These are phyloP conservation scores for Agrostemma githago DNA, from an alignment of 148 eudicot species.

Conservation along the genomic window DNA sequence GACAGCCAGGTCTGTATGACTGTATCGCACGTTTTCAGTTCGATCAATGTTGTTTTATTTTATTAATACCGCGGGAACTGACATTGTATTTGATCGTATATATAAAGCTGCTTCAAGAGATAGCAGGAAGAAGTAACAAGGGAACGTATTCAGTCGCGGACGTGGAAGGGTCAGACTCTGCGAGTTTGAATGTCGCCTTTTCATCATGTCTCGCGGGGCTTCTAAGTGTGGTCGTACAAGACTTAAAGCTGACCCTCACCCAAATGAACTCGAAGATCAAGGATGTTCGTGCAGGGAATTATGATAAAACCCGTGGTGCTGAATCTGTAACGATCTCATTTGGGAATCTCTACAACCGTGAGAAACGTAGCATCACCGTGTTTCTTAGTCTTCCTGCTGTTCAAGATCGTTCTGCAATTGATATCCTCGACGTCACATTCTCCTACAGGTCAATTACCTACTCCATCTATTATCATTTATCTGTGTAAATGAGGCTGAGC, in stretches of 20 bases:
- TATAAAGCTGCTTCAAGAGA: not conserved
- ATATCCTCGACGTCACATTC: slow-evolving; percentile 1
- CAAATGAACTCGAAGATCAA: not conserved
- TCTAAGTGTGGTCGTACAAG: slow-evolving; percentile 5
- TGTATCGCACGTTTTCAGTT: too few relatives aligned
- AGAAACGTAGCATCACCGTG: not conserved
- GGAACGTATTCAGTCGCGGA: not conserved
- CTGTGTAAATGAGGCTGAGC: too few relatives aligned
- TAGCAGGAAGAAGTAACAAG: not conserved
- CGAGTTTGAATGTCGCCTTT: slow-evolving; percentile 5
- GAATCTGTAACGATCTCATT: not conserved
- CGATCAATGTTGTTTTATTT: too few relatives aligned
- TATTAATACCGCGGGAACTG: too few relatives aligned
- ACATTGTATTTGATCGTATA: too few relatives aligned
- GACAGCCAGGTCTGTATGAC: too few relatives aligned
- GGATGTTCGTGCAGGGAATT: not conserved
- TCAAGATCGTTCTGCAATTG: not conserved
- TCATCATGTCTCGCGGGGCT: slow-evolving; percentile 13
- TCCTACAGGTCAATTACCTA: slow-evolving; percentile 17
- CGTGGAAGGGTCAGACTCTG: not conserved
- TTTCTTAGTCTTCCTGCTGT: slow-evolving; percentile 4
- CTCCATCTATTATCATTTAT: too few relatives aligned
- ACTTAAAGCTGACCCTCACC: not conserved
- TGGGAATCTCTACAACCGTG: slow-evolving; percentile 8
- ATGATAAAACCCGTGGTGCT: not conserved